Base-by-base conservation (phyloP, 495 filamentous ascomycete genomes). In the Aspergillus sparsus region DNA sequence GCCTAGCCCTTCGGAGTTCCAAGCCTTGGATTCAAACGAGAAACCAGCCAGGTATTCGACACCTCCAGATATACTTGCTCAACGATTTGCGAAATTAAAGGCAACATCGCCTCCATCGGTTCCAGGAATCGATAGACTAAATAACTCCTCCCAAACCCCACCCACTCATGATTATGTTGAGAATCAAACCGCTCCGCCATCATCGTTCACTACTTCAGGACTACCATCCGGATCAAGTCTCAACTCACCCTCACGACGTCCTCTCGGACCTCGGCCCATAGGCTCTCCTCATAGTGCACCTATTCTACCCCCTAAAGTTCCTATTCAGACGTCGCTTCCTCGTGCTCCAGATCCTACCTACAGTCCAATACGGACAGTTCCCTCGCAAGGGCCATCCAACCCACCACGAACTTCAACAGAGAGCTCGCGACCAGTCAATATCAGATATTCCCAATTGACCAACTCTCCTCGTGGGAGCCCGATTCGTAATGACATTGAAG, bases 281-380 rank as follows among this genome's bases (percentile, higher is more conserved):
- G 86, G 80, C 32, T 73, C 77, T 34, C 67, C 72, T 35, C 62
- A 73, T 16, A 60, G 57, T 16, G 70, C 66, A 10, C 81, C 82
- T 16, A 74, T 71, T n/a, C 65, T 77, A 21, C 83, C 84, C 15
- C 80, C 79, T 1, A 85, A 87, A 50, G 66, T 85, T 8, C 81
- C 82, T 13, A 65, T 90, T 5, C 77, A 84, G 57, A 80, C 75
- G 31, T 76, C 81, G 5, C 79, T 97, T 65, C 93, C 93, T 21
- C 86, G 87, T 68, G 76, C 88, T 11, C 93, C 93, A 13, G 91
- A 88, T 67, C 91, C 92, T 11, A 87, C 93, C 9, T 97, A 97
- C 64, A 93, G 87, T 65, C 93, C 93, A 39, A 73, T 77, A 58
- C 74, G 68, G 66, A 74, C 76, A 0, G 71, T 73, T 62, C 79